Percentiles rank a stretch among this genome's conserved stretches.
Evolutionary conservation across 1,139 yeast species (phyloP).

Genomic region (Pneumocystis canis): DNA sequence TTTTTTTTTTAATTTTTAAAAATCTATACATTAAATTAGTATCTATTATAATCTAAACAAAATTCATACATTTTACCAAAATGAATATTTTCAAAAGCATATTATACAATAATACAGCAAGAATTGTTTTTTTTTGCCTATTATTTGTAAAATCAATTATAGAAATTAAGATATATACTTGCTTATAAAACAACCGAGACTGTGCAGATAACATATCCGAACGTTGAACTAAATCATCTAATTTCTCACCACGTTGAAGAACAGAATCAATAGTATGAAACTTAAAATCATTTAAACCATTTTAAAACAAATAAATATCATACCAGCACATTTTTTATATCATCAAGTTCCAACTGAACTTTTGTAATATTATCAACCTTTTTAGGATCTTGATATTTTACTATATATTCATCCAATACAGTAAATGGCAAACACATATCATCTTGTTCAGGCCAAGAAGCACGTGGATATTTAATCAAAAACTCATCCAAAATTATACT

Average conservation of each 20-base stretch:
- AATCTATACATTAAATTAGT: too few relatives aligned
- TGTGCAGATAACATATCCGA: conserved; percentile 82
- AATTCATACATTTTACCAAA: conserved; percentile 21
- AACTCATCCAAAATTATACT: conserved; percentile 88
- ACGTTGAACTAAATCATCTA: conserved; percentile 86
- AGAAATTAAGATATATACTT: conserved; percentile 53
- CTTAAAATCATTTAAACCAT: neutral
- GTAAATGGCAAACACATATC: conserved; percentile 28
- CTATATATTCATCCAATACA: conserved; percentile 52
- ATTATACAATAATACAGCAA: conserved; percentile 47
- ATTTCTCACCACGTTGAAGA: conserved; percentile 87
- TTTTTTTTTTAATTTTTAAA: too few relatives aligned
- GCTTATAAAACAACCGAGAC: conserved; percentile 88
- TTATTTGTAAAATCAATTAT: conserved; percentile 1
- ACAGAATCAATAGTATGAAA: conserved; percentile 94
- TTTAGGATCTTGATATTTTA: conserved; percentile 86
- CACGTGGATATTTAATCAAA: conserved; percentile 61
- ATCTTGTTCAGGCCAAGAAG: conserved; percentile 45
- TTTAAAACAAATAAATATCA: neutral
- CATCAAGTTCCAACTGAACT: conserved; percentile 95
- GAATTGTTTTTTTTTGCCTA: conserved; percentile 49
- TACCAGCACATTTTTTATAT: conserved; percentile 74
- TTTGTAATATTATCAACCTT: conserved; percentile 95
- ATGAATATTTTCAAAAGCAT: neutral
- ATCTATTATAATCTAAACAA: too few relatives aligned